Evolutionary conservation across 306 rosid species (phyloP), one percentile per base, ranked within the genome.

Genomic region (Cucurbita argyrosperma): DNA sequence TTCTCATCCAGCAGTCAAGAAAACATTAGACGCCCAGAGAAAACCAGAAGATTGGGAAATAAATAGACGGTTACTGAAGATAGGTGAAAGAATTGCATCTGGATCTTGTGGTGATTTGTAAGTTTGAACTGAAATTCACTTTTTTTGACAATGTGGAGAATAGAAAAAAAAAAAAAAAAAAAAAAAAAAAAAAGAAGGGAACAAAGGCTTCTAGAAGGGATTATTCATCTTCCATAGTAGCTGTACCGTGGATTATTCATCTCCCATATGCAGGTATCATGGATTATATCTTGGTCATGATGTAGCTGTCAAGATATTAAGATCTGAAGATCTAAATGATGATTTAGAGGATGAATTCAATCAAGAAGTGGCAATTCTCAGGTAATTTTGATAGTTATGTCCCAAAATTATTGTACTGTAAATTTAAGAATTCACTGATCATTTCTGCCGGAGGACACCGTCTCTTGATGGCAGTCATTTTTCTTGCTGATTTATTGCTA

Each of bases 81-180:
- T 88, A 38, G 96, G 92, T 78, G 97, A 91, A 40, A 85, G 87
- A 85, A 88, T 95, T 82, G 99, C 96, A 65, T 88, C 97, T 56
- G 99, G 99, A 60, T 95, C 99, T 74, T 91, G 96, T 84, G 99
- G 97, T 82, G 96, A 95, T 83, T 76, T 95, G 99, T 94, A 86
- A 87, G 96, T 85, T 71, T 65, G 53, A 38, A 76, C 80, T 65
- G 63, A 62, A 72, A 65, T 51, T 6, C 71, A 42, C 9, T 43
- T 10, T 43, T 19, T 19, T 19, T 66, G 54, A 66, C 72, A 6
- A 65, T 26, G 30, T 30, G 35, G 35, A 30, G 35, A 30, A 30
- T 26, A 26, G 30, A 2, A 2, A 23, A 2, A 26, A 26, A 26
- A 26, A 26, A 26, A 26, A 26, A 26, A 26, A 0, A 2, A 2